Base-by-base conservation (phyloP, 2,329 filamentous ascomycete genomes). In the Metarhizium robertsii region DNA sequence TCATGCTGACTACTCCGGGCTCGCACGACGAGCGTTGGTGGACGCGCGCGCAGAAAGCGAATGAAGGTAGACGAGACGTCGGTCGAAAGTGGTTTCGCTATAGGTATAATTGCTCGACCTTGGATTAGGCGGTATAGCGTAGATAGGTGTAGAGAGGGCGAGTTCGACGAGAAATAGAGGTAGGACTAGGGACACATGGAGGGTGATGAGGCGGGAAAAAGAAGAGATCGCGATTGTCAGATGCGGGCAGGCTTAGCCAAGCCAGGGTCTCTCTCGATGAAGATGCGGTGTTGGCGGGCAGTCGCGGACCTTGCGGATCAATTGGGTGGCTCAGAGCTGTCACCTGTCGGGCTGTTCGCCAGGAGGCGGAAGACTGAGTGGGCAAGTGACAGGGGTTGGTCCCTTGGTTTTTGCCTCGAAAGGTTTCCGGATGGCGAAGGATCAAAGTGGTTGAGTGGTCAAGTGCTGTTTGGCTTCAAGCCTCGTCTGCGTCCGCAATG, bases 1-100 rank as follows among this genome's bases (percentile, higher is more conserved):
- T 74, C 71, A 74, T 75, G 54, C 18, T 50, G 56, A 40, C 20
- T 46, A 36, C 20, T 18, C 5, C 32, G n/a, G 18, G 5, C n/a
- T 52, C 32, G 16, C 18, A 47, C 42, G 10, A 36, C 43, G 13
- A 29, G 45, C 36, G 18, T 40, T 30, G 3, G 30, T 50, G 7
- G 25, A 30, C 29, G 50, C 50, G 30, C 47, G 50, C 45, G 25
- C 6, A 36, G 7, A n/a, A 11, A 34, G 32, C 34, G 25, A 40
- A 30, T 32, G 45, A 46, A 32, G 20, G 29, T 18, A 20, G 49
- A 32, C 6, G 25, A 48, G 40, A 18, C 40, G 14, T 16, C 40
- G 40, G 40, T 42, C 14, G 40, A 42, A 8, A 42, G 11, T 16
- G n/a, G 11, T 42, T 42, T 6, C 8, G 13, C 14, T 14, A 2